Evolutionary conservation across 2,329 filamentous ascomycete genomes (phyloP).

Genomic region (Trichophyton simii): DNA sequence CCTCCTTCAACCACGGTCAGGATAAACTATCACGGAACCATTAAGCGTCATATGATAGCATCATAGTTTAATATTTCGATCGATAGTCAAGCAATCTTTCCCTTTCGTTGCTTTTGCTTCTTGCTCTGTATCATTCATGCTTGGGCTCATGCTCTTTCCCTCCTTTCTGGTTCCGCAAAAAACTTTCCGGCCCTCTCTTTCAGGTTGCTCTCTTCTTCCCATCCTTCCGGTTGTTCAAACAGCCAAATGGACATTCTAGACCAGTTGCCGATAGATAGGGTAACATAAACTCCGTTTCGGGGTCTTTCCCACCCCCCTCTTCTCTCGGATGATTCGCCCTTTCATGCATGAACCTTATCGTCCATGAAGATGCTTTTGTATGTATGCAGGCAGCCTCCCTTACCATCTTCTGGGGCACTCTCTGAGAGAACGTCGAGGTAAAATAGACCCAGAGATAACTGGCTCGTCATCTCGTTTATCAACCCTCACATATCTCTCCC

Average conservation of each 20-base stretch:
- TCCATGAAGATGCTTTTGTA: neutral
- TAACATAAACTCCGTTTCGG: neutral
- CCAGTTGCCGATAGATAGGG: neutral
- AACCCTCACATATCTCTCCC: neutral
- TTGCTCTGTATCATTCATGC: neutral
- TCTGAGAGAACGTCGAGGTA: neutral
- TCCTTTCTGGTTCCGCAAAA: neutral
- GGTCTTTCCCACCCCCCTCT: neutral
- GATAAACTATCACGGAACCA: neutral
- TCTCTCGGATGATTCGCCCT: constrained; percentile 2
- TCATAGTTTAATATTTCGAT: neutral
- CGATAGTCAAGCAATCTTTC: neutral
- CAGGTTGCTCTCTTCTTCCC: neutral
- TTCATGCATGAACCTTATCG: constrained; percentile 3
- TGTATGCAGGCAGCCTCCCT: neutral
- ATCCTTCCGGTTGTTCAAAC: neutral
- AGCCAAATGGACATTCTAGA: neutral
- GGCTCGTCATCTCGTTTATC: neutral
- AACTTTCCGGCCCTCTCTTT: neutral
- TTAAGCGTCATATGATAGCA: neutral
- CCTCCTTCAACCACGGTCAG: neutral
- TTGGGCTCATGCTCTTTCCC: neutral
- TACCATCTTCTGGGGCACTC: neutral
- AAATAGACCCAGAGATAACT: neutral
- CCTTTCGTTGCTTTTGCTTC: neutral